phyloP scores from a whole-genome alignment of 768 basidiomycete species.

The Lactarius evosmus region DNA sequence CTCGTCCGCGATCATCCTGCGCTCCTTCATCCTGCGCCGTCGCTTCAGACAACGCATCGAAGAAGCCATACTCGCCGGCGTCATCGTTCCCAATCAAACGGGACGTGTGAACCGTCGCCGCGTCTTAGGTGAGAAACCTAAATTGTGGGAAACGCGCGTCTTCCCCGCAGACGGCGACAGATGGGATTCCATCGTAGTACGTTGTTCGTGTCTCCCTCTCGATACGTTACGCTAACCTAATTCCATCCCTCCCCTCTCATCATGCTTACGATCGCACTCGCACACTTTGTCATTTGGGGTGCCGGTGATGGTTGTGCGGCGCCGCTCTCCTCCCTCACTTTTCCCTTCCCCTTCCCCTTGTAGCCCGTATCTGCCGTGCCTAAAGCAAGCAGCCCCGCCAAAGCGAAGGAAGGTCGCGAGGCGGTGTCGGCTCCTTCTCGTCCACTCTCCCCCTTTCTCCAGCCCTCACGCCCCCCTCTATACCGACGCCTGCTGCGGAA shows the following conservation, averaged over 20 bases:
- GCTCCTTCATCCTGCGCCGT: conserved; percentile 59
- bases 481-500: conserved; percentile 13
- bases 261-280: no score
- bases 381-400: background rate
- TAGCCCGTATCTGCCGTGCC: conserved; percentile 25
- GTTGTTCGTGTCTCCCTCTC: conserved; percentile 22
- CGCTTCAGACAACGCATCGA: conserved; percentile 54
- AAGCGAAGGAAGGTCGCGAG: background rate
- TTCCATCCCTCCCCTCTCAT: no score
- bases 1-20: conserved; percentile 59
- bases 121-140: conserved; percentile 48
- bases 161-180: conserved; percentile 30
- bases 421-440: background rate
- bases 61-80: conserved; percentile 51
- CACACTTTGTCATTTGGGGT: no score
- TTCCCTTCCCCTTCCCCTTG: background rate
- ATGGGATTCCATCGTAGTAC: conserved; percentile 52
- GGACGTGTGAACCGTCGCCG: conserved; percentile 36
- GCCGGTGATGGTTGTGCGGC: no score
- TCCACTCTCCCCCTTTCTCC: background rate
- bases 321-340: background rate
- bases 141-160: conserved; percentile 48
- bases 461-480: background rate
- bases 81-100: conserved; percentile 40
- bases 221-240: background rate